These are phyloP conservation scores for Morella rubra DNA, from an alignment of 306 rosid species.

Conservation along the genomic window DNA sequence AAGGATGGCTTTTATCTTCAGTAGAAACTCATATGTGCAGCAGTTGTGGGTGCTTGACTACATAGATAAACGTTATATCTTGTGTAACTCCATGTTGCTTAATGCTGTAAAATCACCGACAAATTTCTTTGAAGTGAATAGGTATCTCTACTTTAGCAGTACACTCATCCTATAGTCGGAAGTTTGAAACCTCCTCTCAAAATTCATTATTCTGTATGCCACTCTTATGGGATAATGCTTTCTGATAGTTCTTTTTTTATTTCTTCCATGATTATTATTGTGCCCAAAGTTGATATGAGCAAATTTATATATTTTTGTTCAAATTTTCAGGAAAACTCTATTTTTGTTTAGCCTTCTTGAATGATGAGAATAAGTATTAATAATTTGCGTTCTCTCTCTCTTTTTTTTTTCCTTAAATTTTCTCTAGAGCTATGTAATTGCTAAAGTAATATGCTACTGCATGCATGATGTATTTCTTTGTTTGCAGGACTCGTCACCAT, in stretches of 20 bases:
- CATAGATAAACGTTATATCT: not conserved
- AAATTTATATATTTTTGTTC: not conserved
- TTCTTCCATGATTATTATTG: not conserved
- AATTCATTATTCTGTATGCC: not conserved
- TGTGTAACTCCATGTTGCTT: not conserved
- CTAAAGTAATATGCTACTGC: constrained; percentile 23
- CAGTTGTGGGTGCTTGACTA: not conserved
- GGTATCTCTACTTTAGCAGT: not conserved
- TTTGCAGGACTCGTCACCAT: constrained; percentile 51
- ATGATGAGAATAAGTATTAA: not conserved
- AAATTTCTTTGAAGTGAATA: not conserved
- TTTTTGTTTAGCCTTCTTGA: not conserved
- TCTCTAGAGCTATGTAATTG: not conserved
- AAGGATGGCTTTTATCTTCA: not conserved
- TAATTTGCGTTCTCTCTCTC: not conserved
- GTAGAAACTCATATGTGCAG: not conserved
- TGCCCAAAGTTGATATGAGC: not conserved
- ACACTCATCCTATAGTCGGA: not conserved
- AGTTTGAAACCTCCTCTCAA: not conserved
- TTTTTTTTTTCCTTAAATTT: not conserved
- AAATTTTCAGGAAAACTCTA: not conserved
- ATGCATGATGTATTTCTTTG: constrained; percentile 15
- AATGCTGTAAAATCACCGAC: not conserved
- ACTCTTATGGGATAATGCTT: not conserved
- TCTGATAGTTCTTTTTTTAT: not conserved